Conservation (phyloP, 257 asterid genomes). For the Gentiana macrophylla region DNA sequence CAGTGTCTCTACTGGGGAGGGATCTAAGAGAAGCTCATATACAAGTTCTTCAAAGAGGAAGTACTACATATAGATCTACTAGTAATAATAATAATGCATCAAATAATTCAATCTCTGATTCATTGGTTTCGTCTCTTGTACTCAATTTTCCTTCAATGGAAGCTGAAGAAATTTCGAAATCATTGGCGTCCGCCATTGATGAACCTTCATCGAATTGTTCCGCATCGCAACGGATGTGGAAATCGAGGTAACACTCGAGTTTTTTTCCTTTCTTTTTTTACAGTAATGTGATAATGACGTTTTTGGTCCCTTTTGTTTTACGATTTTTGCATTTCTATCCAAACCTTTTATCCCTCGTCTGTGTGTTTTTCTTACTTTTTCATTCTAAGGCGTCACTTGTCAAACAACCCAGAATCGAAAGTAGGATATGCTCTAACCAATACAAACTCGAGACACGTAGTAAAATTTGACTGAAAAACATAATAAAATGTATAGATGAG, state of each 20-base stretch:
- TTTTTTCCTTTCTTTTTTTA: not conserved
- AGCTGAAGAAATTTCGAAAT: conserved; percentile 60
- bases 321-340: no score
- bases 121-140: conserved; percentile 54
- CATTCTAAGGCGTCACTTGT: no score
- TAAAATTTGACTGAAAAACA: no score
- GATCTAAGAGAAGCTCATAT: conserved; percentile 84
- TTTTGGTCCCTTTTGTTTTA: no score
- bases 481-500: no score
- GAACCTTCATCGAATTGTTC: conserved; percentile 30
- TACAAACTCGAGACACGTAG: no score
- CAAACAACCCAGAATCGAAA: no score
- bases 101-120: conserved; percentile 36
- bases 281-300: no score
- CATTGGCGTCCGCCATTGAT: conserved; percentile 53
- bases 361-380: no score
- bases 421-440: no score
- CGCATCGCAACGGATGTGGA: conserved; percentile 45
- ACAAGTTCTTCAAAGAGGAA: conserved; percentile 72
- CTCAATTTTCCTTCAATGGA: conserved; percentile 51
- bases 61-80: conserved; percentile 31
- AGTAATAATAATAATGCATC: conserved; percentile 25
- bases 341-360: no score
- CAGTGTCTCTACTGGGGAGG: conserved; percentile 64
- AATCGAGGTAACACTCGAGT: conserved; percentile 42